These are phyloP conservation scores for Setomelanomma holmii DNA, from an alignment of 2,329 filamentous ascomycete species.

Conservation along the genomic window DNA sequence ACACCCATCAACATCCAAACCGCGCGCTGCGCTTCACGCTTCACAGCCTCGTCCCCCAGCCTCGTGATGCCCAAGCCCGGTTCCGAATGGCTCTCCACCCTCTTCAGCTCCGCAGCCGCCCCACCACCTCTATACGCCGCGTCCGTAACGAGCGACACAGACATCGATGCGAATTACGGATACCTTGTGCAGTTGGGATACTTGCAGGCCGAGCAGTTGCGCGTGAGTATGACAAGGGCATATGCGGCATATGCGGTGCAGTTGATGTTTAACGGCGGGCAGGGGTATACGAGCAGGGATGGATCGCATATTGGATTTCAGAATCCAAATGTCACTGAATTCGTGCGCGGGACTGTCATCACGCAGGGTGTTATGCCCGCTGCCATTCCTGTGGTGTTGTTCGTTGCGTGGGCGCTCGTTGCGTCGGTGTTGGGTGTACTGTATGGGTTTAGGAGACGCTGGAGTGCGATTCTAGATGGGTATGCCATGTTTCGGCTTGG, in stretches of 20 bases:
- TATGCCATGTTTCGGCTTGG: conserved; percentile 14
- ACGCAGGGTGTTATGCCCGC: conserved; percentile 7
- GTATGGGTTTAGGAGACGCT: conserved; percentile 12
- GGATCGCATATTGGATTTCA: neutral
- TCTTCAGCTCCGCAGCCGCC: conserved; percentile 9
- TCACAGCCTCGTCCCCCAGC: neutral
- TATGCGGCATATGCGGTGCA: conserved; percentile 9
- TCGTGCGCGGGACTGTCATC: conserved; percentile 4
- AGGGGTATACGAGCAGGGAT: conserved; percentile 6
- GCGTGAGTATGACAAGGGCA: conserved; percentile 5
- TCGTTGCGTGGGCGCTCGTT: conserved; percentile 5
- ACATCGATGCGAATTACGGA: neutral
- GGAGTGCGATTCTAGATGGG: conserved; percentile 13
- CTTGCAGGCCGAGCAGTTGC: conserved; percentile 5
- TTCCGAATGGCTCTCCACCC: neutral
- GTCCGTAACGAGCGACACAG: neutral
- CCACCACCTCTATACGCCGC: conserved; percentile 6
- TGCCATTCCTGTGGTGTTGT: conserved; percentile 1
- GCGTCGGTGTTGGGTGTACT: conserved; percentile 1
- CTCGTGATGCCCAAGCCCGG: neutral
- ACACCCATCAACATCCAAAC: conserved; percentile 5
- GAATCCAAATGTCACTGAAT: conserved; percentile 6
- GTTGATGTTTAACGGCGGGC: conserved; percentile 11
- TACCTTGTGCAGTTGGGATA: conserved; percentile 4
- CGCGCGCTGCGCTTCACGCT: conserved; percentile 1